Conservation (phyloP, 179 eudicot species). For the Spergularia azorica region DNA sequence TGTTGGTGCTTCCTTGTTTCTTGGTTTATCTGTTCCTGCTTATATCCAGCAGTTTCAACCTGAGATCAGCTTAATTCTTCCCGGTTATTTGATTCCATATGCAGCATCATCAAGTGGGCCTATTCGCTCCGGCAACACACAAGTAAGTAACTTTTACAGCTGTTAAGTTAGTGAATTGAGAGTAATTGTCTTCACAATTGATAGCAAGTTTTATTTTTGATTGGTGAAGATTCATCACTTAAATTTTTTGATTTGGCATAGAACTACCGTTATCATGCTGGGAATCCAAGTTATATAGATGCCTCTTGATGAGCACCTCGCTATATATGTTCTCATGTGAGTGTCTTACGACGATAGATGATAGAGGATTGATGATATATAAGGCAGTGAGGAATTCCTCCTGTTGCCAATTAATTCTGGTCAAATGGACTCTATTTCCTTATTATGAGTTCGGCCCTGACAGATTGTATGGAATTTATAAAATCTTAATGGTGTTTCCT, state of each 20-base stretch:
- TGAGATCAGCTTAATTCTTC: slow-evolving; percentile 59
- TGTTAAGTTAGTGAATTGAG: neutral
- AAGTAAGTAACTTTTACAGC: slow-evolving; percentile 45
- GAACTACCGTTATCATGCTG: neutral
- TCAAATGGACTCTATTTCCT: neutral
- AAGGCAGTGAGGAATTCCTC: neutral
- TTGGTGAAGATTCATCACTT: neutral
- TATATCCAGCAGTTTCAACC: slow-evolving; percentile 85
- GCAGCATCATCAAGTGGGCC: slow-evolving; percentile 92
- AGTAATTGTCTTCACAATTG: neutral
- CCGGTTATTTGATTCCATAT: slow-evolving; percentile 75
- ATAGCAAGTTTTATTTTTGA: neutral
- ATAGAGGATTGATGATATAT: slow-evolving; percentile 3
- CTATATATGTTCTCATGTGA: neutral
- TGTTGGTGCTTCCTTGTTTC: slow-evolving; percentile 85
- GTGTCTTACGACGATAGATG: too few species aligned
- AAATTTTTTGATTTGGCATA: neutral
- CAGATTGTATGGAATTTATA: neutral
- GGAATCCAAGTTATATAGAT: neutral
- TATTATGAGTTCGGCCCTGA: neutral
- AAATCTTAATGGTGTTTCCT: neutral
- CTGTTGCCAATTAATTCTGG: neutral
- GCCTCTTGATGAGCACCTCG: neutral
- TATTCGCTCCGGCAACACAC: slow-evolving; percentile 51
- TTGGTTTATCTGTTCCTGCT: slow-evolving; percentile 88